Conservation (phyloP, 192 early-diverging fungal genomes). For the Paraglomus brasilianum region DNA sequence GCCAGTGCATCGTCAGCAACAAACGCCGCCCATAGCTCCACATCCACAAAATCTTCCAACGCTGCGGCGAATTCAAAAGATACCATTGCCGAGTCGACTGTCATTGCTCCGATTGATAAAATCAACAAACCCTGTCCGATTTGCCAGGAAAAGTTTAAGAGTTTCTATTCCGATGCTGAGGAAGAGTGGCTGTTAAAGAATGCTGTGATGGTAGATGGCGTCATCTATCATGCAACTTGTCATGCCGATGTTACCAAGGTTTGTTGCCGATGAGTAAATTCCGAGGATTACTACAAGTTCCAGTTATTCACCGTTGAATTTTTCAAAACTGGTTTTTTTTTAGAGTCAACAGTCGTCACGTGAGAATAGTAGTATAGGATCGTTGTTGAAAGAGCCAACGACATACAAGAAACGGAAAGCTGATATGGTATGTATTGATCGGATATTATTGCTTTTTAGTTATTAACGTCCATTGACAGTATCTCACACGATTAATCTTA, state of each 20-base stretch:
- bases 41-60: background rate
- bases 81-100: conserved; percentile 31
- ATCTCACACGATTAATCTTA: too few relatives aligned
- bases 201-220: conserved; percentile 57
- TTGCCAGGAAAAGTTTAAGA: conserved; percentile 74
- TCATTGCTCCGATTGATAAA: conserved; percentile 32
- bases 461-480: too few relatives aligned
- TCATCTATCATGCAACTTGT: conserved; percentile 62
- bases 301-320: too few relatives aligned
- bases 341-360: too few relatives aligned
- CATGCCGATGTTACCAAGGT: conserved; percentile 49
- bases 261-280: background rate
- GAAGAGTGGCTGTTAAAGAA: conserved; percentile 77
- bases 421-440: too few relatives aligned
- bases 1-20: conserved; percentile 37
- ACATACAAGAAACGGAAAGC: too few relatives aligned
- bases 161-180: conserved; percentile 71
- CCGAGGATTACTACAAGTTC: too few relatives aligned
- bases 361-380: too few relatives aligned
- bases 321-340: too few relatives aligned
- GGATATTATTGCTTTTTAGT: too few relatives aligned
- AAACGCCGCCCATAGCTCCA: conserved; percentile 28
- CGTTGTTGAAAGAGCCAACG: too few relatives aligned
- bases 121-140: conserved; percentile 64
- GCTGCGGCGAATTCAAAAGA: conserved; percentile 36